These are phyloP conservation scores for Botryosphaeria dothidea DNA, from an alignment of 2,329 filamentous ascomycete species.

Conservation along the genomic window DNA sequence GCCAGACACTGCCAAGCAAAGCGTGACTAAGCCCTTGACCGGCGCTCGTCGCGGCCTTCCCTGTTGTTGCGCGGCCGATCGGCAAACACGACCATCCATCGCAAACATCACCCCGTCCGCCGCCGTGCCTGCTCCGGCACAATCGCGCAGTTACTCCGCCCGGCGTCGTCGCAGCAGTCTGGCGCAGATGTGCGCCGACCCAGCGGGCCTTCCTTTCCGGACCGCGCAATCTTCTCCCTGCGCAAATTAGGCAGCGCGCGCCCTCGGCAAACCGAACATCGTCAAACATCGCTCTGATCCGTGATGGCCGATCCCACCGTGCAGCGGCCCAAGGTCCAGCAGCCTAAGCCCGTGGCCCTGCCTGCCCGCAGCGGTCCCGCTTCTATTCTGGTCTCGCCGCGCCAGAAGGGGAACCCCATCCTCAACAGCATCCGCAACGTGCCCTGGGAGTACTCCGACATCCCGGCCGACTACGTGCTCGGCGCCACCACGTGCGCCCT, in stretches of 20 bases:
- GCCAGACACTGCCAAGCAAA: background rate
- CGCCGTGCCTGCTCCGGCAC: background rate
- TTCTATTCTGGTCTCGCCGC: conserved; percentile 83
- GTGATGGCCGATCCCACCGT: background rate
- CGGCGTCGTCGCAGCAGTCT: background rate
- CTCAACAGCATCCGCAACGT: conserved; percentile 73
- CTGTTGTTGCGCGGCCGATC: background rate
- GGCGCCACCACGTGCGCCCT: conserved; percentile 86
- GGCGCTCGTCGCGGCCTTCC: background rate
- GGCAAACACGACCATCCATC: background rate
- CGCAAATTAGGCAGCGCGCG: background rate
- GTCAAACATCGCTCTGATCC: background rate
- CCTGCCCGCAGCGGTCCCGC: conserved; percentile 67
- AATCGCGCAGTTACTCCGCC: background rate
- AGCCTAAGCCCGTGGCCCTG: conserved; percentile 86
- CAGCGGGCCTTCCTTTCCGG: background rate
- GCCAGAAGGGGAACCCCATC: conserved; percentile 94
- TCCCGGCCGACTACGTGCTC: conserved; percentile 90
- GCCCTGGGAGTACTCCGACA: conserved; percentile 96
- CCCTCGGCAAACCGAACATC: background rate
- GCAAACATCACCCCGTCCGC: background rate
- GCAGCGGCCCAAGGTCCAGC: conserved; percentile 60
- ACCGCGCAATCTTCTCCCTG: background rate
- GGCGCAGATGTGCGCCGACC: background rate
- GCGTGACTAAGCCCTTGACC: background rate